Evolutionary conservation across 495 filamentous ascomycete species (phyloP).

Genomic region (Alectoria sarmentosa): DNA sequence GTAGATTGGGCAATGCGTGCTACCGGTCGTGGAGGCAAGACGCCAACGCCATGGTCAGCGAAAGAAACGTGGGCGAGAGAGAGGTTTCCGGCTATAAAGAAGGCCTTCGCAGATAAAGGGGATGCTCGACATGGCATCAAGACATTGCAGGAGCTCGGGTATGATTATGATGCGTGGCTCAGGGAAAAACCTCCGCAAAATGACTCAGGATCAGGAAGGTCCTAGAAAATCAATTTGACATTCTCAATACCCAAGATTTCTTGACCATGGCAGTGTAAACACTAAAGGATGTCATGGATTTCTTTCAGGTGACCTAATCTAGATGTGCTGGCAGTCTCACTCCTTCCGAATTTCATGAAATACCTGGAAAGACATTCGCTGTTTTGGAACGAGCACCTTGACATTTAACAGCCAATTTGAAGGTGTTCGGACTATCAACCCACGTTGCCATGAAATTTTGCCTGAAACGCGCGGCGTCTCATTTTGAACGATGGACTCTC

Average conservation of each 20-base stretch:
- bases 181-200: conserved; percentile 1
- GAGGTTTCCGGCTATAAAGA: conserved; percentile 47
- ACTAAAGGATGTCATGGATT: too few species aligned
- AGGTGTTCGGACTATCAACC: background rate
- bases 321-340: too few species aligned
- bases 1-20: conserved; percentile 53
- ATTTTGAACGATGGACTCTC: background rate
- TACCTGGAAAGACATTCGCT: too few species aligned
- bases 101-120: conserved; percentile 45
- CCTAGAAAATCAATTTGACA: background rate
- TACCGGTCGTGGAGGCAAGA: conserved; percentile 45
- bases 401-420: background rate
- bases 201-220: background rate
- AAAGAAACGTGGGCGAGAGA: conserved; percentile 58
- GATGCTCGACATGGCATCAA: conserved; percentile 38
- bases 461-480: too few species aligned
- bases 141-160: conserved; percentile 53
- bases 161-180: conserved; percentile 42
- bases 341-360: too few species aligned
- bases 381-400: too few species aligned
- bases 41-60: conserved; percentile 58
- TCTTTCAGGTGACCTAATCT: too few species aligned
- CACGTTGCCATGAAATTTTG: background rate
- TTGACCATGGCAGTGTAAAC: too few species aligned
- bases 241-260: background rate